Conservation (phyloP, 1,139 yeast species). For the Saccharomyces hybrid region DNA sequence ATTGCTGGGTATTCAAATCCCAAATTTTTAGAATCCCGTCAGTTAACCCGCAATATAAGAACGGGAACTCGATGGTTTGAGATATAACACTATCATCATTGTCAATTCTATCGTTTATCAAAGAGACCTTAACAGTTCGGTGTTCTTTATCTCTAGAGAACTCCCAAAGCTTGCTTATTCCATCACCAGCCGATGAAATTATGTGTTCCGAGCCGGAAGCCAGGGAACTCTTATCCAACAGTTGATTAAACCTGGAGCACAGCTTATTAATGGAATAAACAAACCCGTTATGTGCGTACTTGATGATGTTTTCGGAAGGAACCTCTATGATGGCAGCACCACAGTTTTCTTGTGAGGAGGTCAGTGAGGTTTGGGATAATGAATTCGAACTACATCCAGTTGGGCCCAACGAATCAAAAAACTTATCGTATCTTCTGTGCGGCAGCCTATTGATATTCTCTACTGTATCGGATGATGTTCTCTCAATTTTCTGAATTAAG, state of each 20-base stretch:
- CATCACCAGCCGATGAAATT: constrained; percentile 86
- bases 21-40: constrained; percentile 70
- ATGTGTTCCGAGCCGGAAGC: constrained; percentile 36
- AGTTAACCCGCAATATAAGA: constrained; percentile 70
- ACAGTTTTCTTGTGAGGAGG: not conserved
- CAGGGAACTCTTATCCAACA: not conserved
- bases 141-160: constrained; percentile 17
- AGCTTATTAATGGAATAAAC: constrained; percentile 56
- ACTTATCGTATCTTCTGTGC: constrained; percentile 71
- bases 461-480: constrained; percentile 9
- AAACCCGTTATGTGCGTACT: constrained; percentile 89
- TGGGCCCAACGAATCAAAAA: constrained; percentile 87
- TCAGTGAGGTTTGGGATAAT: constrained; percentile 2
- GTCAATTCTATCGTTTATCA: constrained; percentile 38
- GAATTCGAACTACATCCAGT: constrained; percentile 41
- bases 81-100: constrained; percentile 68
- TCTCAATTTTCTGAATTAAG: constrained; percentile 23
- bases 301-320: constrained; percentile 53
- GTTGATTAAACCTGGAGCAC: constrained; percentile 8
- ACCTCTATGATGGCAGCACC: constrained; percentile 45
- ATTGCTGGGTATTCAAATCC: constrained; percentile 76
- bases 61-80: constrained; percentile 53
- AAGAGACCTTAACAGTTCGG: constrained; percentile 12
- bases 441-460: constrained; percentile 43
- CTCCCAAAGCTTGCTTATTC: constrained; percentile 71